Evolutionary conservation across 352 stramenopile species (phyloP), one percentile per base, ranked within the genome.

Genomic region (Elongisporangium undulatum): DNA sequence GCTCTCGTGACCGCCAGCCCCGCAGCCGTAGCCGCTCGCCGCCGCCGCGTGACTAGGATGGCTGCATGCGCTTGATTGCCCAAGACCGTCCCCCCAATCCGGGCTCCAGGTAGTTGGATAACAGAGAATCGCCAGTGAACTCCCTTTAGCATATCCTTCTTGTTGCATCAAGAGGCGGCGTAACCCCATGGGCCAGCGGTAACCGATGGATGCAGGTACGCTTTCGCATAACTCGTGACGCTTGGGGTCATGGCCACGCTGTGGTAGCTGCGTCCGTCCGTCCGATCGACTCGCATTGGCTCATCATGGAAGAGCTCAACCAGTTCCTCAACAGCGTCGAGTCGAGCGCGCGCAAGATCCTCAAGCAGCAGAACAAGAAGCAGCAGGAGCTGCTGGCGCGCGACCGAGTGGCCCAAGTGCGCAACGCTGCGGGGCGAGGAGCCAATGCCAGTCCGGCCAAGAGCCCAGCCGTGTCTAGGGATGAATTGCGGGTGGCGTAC

Each of bases 301-400:
- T 16, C 20, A 21, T 20, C 24, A 88, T 89, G 79, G 79, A 92
- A 49, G 82, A 94, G 53, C 69, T 92, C 50, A 84, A 81, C 21
- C 82, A 87, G 71, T 92, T 92, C 63, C 71, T 92, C 56, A 87
- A 87, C 63, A 89, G 69, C 54, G 82, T 92, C 55, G 80, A 92
- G 63, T 72, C 75, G 24, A 89, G 77, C 52, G 81, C 82, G 24
- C 82, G 82, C 13, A 82, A 82, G 54, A 90, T 94, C 75, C 69
- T 92, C 67, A 88, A 89, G 71, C 75, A 91, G 57, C 82, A 94
- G 64, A 87, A 88, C 63, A 83, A 83, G 55, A 88, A 86, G 59
- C 82, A 87, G 58, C 77, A 88, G 53, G 77, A 90, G 63, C 68
- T 78, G 26, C 66, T 79, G 16, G 55, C 62, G 9, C 76, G 71